These are phyloP conservation scores for Moesziomyces antarcticus DNA, from an alignment of 1,284 basidiomycete genomes.

Conservation along the genomic window DNA sequence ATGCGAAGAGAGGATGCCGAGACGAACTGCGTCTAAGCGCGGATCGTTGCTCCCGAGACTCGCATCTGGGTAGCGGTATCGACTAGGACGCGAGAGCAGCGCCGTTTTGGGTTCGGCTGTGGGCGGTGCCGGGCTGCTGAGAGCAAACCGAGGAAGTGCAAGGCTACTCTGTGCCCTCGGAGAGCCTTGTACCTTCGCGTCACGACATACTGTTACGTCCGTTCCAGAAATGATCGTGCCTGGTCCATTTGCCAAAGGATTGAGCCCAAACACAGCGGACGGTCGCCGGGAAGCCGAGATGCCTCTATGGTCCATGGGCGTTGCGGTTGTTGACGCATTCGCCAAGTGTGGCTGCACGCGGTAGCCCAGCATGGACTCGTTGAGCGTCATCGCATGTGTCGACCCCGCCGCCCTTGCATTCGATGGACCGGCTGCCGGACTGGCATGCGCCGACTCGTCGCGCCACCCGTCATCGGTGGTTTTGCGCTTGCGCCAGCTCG, in stretches of 20 bases:
- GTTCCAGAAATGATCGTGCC: too few relatives aligned
- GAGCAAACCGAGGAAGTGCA: neutral
- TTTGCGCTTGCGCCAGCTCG: neutral
- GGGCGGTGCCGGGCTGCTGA: neutral
- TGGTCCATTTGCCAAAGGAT: too few relatives aligned
- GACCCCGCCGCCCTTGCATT: neutral
- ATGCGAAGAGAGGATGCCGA: slow-evolving; percentile 19
- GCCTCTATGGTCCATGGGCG: too few relatives aligned
- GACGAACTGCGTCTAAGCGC: slow-evolving; percentile 28
- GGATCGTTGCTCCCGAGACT: slow-evolving; percentile 28
- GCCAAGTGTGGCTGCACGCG: too few relatives aligned
- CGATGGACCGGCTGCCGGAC: neutral
- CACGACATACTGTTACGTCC: neutral
- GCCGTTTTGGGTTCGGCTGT: neutral
- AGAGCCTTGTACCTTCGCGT: neutral
- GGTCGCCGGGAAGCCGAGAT: neutral
- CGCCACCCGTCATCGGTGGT: neutral
- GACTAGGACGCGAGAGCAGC: slow-evolving; percentile 14
- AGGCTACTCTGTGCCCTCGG: neutral
- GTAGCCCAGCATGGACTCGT: too few relatives aligned
- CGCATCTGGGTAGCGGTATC: slow-evolving; percentile 23
- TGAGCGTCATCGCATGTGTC: too few relatives aligned
- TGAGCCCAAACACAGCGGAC: neutral
- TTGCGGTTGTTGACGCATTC: too few relatives aligned
- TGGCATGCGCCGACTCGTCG: neutral